Base-by-base conservation (phyloP, 2,329 filamentous ascomycete species). In the Onygena corvina region DNA sequence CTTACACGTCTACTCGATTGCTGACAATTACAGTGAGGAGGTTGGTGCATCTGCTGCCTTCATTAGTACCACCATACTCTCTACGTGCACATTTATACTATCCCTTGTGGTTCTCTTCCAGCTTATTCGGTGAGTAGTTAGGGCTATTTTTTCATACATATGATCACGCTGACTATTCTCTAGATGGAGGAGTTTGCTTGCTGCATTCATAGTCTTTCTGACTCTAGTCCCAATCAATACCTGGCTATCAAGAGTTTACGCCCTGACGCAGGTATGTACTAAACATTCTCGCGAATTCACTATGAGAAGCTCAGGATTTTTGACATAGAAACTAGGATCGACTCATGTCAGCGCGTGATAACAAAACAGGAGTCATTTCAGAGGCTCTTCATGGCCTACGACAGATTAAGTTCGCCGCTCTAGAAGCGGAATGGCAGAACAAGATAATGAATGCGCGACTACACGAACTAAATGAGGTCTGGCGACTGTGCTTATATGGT, bases 401-500 rank as follows among this genome's bases (percentile, higher is more conserved):
- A 9, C 46, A 47, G 23, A 47, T 47, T 6, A 47, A 47, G 18
- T 47, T 47, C 14, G 46, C 11, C 3, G 46, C 46, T 9, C 29
- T 47, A 33, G 46, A 47, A 25, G 18, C 12, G 12, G 46, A 47
- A 36, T 47, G 46, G 46, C 46, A 47, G 12, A 47, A 23, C 8
- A 47, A 34, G 36, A 47, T 47, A 11, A 35, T 36, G 46, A 36
- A 20, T 9, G 21, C 23, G 12, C 46, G 46, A 25, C 12, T 33
- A 20, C 25, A 47, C 8, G 46, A 47, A 9, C 18, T 47, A 23
- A 36, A 18, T 6, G 30, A 30, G 14, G 30, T 35, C 14, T 47
- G 46, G 46, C 27, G 18, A 33, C 20, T 27, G 12, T 46, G 42
- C 14, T 21, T 31, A 30, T 46, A 46, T n/a, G 42, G 42, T 46